Percentiles rank a stretch among this genome's conserved stretches.
Evolutionary conservation across 371 early-diverging fungal genomes (phyloP).

Genomic region (Circinella umbellata): DNA sequence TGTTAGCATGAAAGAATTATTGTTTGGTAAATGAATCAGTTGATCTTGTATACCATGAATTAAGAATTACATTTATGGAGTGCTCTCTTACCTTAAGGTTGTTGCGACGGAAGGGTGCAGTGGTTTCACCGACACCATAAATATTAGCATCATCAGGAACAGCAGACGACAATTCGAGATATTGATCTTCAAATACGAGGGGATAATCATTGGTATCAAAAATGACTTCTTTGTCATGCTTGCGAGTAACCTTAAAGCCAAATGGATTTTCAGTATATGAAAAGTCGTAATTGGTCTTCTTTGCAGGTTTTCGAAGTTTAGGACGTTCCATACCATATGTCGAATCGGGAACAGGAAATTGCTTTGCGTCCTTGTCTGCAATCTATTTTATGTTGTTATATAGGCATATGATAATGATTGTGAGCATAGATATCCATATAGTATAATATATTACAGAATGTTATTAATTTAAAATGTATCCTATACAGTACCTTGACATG

Average conservation of each 20-base stretch:
- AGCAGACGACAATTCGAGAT: slow-evolving; percentile 62
- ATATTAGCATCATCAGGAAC: slow-evolving; percentile 63
- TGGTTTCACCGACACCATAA: slow-evolving; percentile 74
- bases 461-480: too few relatives aligned
- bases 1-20: slow-evolving; percentile 21
- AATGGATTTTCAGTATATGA: slow-evolving; percentile 54
- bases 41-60: neutral
- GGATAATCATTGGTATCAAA: slow-evolving; percentile 66
- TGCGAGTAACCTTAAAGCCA: slow-evolving; percentile 62
- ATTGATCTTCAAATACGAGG: slow-evolving; percentile 72
- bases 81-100: slow-evolving; percentile 1
- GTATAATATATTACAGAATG: too few relatives aligned
- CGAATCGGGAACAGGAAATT: slow-evolving; percentile 59
- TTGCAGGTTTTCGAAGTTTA: slow-evolving; percentile 17
- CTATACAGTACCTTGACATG: slow-evolving; percentile 43
- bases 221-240: slow-evolving; percentile 46
- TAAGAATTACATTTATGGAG: too few relatives aligned
- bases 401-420: too few relatives aligned
- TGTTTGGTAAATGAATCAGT: neutral
- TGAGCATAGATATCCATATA: too few relatives aligned
- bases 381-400: slow-evolving; percentile 26
- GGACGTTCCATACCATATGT: slow-evolving; percentile 43
- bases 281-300: slow-evolving; percentile 47
- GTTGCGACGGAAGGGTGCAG: slow-evolving; percentile 39
- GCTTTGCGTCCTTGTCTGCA: slow-evolving; percentile 47